These are phyloP conservation scores for Trichopus zeylanicus DNA, from an alignment of 116 monocot species.

Conservation along the genomic window DNA sequence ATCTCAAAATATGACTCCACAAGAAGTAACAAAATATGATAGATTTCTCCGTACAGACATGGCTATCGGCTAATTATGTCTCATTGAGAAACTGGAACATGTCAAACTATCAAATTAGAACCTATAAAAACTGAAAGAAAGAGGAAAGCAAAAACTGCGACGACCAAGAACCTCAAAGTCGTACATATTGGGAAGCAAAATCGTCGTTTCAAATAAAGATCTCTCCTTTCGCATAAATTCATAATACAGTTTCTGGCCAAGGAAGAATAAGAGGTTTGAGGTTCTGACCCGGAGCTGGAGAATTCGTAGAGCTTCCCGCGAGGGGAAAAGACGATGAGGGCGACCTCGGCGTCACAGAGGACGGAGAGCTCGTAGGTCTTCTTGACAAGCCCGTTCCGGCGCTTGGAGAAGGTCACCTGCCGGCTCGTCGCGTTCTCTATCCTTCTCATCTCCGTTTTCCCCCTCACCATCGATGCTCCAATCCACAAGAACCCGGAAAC, in stretches of 20 bases:
- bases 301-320: slow-evolving; percentile 19
- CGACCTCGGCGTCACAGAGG: slow-evolving; percentile 17
- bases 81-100: background rate
- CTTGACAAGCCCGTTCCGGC: slow-evolving; percentile 18
- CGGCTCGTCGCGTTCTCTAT: slow-evolving; percentile 16
- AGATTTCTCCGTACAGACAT: background rate
- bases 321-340: slow-evolving; percentile 18
- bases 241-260: background rate
- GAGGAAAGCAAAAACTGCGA: background rate
- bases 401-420: slow-evolving; percentile 22
- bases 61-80: background rate
- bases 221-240: background rate
- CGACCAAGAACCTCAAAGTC: background rate
- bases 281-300: slow-evolving; percentile 6
- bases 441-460: slow-evolving; percentile 18
- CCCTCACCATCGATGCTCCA: slow-evolving; percentile 11
- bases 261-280: background rate
- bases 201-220: too few relatives aligned
- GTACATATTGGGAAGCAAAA: background rate
- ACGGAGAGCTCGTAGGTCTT: slow-evolving; percentile 23
- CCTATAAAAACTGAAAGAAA: background rate
- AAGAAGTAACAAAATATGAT: background rate
- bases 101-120: background rate
- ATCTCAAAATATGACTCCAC: too few relatives aligned
- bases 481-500: background rate